Percentiles rank a stretch among this genome's conserved stretches.
These are phyloP conservation scores for Chrysanthemum seticuspe DNA, from an alignment of 129 eudicot species.

Conservation along the genomic window DNA sequence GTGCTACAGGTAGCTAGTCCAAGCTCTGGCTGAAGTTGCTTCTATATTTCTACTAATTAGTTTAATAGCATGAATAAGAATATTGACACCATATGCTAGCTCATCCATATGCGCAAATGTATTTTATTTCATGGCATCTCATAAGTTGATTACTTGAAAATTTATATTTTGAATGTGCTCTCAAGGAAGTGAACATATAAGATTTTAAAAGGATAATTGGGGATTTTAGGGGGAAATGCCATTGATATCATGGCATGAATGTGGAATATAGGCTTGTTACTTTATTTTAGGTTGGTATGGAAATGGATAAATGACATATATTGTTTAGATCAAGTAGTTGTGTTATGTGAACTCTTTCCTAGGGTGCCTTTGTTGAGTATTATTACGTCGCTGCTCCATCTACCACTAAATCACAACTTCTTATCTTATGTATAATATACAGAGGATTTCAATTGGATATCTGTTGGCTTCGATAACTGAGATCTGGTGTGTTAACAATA, in stretches of 20 bases:
- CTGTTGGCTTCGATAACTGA: slow-evolving; percentile 65
- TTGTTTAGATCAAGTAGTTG: no score
- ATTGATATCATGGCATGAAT: slow-evolving; percentile 12
- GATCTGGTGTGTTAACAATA: slow-evolving; percentile 67
- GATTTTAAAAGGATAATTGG: slow-evolving; percentile 12
- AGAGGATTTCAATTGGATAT: slow-evolving; percentile 95
- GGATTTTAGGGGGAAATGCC: background rate
- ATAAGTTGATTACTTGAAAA: background rate
- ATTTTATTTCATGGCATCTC: background rate
- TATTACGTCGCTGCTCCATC: background rate
- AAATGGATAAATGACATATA: background rate
- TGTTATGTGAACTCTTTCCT: no score
- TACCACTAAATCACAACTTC: slow-evolving; percentile 18
- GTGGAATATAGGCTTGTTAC: background rate
- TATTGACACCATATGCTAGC: no score
- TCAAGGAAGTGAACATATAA: slow-evolving; percentile 1
- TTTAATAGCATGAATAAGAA: no score
- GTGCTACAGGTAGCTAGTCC: slow-evolving; percentile 72
- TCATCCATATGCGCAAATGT: no score
- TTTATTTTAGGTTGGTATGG: background rate
- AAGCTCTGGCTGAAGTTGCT: no score
- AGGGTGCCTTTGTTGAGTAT: no score
- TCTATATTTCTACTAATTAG: no score
- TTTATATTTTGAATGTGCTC: slow-evolving; percentile 13
- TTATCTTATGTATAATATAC: slow-evolving; percentile 31